Base-by-base conservation (phyloP, 306 rosid species). In the Acacia melanoxylon region DNA sequence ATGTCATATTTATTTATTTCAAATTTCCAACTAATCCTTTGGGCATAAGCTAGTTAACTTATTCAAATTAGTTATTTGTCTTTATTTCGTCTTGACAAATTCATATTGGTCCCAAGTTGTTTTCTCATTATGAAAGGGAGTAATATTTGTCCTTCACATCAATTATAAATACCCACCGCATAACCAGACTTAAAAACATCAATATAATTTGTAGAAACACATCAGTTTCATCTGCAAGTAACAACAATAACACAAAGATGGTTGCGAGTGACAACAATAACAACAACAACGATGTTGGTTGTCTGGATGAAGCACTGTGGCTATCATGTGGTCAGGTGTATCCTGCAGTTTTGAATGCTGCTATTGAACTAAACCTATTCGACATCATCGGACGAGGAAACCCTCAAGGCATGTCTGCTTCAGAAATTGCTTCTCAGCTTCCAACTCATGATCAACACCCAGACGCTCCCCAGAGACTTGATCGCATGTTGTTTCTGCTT, bases 361-460 rank as follows among this genome's bases (percentile, higher is more conserved):
- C 76, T 8, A 24, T 68, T 48, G 82, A 68, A 9, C 76, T 78
- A 25, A 68, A 68, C 10, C 68, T 78, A 2, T 78, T 78, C 31
- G 75, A 42, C 2, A 70, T 70, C 75, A 70, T 70, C 2, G 35
- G 75, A 10, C 12, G 16, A 6, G 75, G 68, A 35, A 41, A 66
- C 76, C 68, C 82, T 11, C 13, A 52, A 20, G 54, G 40, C 11
- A 24, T 68, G 68, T 68, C 82, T 8, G 27, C 82, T 22, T 35
- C 76, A 22, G 56, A 78, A 58, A 68, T 78, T 68, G 68, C 82
- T 24, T 68, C 76, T n/a, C 20, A 68, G n/a, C 82, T 78, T 52
- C 52, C 76, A 6, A 22, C 66, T 58, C 65, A 58, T n/a, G 29
- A 58, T 14, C 65, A 68, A 37, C 31, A 68, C 8, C 29, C 54